Percentiles rank a stretch among this genome's conserved stretches.
Evolutionary conservation across 208 protist genomes (phyloP).

Genomic region (Wallacemonas rigidus): DNA sequence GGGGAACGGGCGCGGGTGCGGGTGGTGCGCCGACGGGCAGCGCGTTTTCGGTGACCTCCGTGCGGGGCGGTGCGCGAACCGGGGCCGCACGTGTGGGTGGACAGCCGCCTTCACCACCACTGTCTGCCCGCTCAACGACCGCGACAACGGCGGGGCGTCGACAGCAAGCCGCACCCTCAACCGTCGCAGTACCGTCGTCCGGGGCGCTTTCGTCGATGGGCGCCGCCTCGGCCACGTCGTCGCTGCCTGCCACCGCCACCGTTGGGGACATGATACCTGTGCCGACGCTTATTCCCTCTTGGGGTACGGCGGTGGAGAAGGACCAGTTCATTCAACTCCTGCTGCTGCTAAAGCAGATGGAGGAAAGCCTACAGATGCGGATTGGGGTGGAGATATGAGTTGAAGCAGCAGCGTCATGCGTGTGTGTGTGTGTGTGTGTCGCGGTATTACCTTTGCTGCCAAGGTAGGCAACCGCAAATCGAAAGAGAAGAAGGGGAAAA

Average conservation of each 20-base stretch:
- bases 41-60: constrained; percentile 50
- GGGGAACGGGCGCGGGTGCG: background rate
- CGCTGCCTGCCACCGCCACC: background rate
- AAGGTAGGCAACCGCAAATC: no score
- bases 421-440: no score
- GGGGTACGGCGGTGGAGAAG: constrained; percentile 58
- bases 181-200: constrained; percentile 14
- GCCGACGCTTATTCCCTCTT: constrained; percentile 69
- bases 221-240: background rate
- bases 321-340: constrained; percentile 66
- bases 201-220: constrained; percentile 12
- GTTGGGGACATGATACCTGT: constrained; percentile 15
- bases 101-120: background rate
- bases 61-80: constrained; percentile 25
- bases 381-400: constrained; percentile 2
- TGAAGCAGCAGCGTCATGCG: no score
- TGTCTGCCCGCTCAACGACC: background rate
- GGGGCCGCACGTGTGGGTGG: background rate
- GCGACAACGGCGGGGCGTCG: background rate
- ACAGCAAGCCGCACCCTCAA: background rate
- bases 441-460: no score
- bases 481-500: no score
- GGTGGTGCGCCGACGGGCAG: constrained; percentile 18
- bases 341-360: constrained; percentile 37
- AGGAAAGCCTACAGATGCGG: constrained; percentile 11